A percentile compares a stretch with the other conserved stretches of the same genome.
Conservation (phyloP, 495 filamentous ascomycete genomes). For the Neurospora sp. region DNA sequence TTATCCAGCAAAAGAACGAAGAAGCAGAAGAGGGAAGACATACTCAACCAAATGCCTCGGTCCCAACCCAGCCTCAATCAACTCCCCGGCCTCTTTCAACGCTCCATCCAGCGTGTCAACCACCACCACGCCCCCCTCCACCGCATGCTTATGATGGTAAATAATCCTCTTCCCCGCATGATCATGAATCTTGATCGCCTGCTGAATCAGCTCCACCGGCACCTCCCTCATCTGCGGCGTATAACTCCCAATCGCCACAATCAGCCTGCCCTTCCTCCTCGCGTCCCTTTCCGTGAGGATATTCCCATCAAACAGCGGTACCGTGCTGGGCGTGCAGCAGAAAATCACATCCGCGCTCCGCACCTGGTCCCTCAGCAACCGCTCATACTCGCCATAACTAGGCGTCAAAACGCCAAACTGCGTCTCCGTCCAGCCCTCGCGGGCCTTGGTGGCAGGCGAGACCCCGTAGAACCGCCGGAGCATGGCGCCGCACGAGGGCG, state of each 20-base stretch:
- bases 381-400: slow-evolving; percentile 58
- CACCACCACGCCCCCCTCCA: slow-evolving; percentile 67
- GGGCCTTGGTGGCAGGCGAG: slow-evolving; percentile 37
- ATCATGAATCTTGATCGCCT: slow-evolving; percentile 48
- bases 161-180: slow-evolving; percentile 54
- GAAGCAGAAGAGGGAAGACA: slow-evolving; percentile 9
- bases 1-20: background rate
- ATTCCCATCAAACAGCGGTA: slow-evolving; percentile 38
- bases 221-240: slow-evolving; percentile 79
- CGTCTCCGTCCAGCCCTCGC: slow-evolving; percentile 45
- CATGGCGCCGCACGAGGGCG: slow-evolving; percentile 43
- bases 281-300: slow-evolving; percentile 58
- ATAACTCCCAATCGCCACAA: slow-evolving; percentile 77
- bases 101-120: slow-evolving; percentile 77
- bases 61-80: slow-evolving; percentile 65
- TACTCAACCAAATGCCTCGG: slow-evolving; percentile 68
- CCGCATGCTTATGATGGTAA: slow-evolving; percentile 22
- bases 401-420: slow-evolving; percentile 63
- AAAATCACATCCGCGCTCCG: slow-evolving; percentile 67
- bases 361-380: slow-evolving; percentile 57
- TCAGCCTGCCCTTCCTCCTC: slow-evolving; percentile 62
- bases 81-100: slow-evolving; percentile 78
- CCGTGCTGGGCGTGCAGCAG: slow-evolving; percentile 47
- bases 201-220: slow-evolving; percentile 59
- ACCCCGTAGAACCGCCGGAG: slow-evolving; percentile 48